Percentiles rank a stretch among this genome's conserved stretches.
These are phyloP conservation scores for Rickenella mellea DNA, from an alignment of 768 basidiomycete genomes.

Conservation along the genomic window DNA sequence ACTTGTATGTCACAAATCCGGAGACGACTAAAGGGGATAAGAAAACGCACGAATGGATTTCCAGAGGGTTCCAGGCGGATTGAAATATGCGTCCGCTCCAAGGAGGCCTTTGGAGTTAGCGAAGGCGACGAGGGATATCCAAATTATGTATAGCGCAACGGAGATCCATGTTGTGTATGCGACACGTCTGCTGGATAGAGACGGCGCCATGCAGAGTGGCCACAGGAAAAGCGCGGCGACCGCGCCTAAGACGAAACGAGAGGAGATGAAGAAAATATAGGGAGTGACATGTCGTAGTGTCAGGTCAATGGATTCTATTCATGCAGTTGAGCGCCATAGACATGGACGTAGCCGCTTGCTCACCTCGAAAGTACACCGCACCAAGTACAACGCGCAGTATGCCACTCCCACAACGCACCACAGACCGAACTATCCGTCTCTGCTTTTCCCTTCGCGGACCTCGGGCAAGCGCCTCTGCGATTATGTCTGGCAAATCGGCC, in stretches of 20 bases:
- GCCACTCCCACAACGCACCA: conserved; percentile 36
- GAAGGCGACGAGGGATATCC: conserved; percentile 46
- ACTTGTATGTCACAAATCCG: background rate
- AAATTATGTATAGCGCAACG: conserved; percentile 46
- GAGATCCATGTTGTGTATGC: conserved; percentile 53
- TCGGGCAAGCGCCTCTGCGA: conserved; percentile 51
- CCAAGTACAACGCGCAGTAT: conserved; percentile 41
- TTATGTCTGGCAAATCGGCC: conserved; percentile 55
- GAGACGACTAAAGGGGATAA: background rate
- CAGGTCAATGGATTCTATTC: background rate
- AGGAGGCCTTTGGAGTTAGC: conserved; percentile 40
- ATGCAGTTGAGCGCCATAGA: background rate
- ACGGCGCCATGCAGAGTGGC: conserved; percentile 44
- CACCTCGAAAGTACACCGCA: conserved; percentile 58
- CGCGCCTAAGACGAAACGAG: conserved; percentile 31
- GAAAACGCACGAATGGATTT: conserved; percentile 48
- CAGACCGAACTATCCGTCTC: conserved; percentile 31
- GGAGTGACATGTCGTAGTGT: conserved; percentile 24
- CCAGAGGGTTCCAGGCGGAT: conserved; percentile 45
- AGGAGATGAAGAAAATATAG: conserved; percentile 18
- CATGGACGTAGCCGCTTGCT: conserved; percentile 15
- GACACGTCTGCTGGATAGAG: conserved; percentile 44
- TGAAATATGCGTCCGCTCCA: conserved; percentile 24
- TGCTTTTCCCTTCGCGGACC: conserved; percentile 40
- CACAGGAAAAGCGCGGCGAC: conserved; percentile 32